Base-by-base conservation (phyloP, 2,329 filamentous ascomycete species). In the Trichoderma cornu-damae region DNA sequence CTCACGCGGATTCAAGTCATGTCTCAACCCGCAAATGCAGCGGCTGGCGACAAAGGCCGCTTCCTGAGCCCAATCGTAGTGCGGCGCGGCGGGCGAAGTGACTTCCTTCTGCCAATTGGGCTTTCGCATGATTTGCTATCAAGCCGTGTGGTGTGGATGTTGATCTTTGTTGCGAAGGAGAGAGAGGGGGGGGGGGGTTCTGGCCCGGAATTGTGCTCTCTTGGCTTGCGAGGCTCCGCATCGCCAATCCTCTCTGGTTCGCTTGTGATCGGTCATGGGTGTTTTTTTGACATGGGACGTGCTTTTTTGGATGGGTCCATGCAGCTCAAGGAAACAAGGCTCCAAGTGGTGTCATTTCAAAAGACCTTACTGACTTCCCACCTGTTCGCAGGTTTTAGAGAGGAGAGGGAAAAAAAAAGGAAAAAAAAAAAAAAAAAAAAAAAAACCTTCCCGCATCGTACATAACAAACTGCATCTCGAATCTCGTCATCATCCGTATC, bases 391-490 rank as follows among this genome's bases (percentile, higher is more conserved):
- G 64, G 64, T 49, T 48, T 64, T 64, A 64, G 65, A 65, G 64
- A 64, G 63, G 64, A 63, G 63, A 66, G 65, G 65, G 65, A 64
- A 65, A 66, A 65, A 63, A 62, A 63, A 66, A 66, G 65, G 65
- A 64, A 65, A 66, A 65, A 63, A 62, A 63, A 66, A 66, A 66
- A 66, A 64, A 65, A 66, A 66, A 66, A 66, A 66, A 64, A 65
- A 66, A 65, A 63, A 62, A 63, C 63, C 66, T 61, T 61, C 65
- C 62, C 69, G 65, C 67, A 68, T 68, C 61, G 63, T 60, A 58
- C 66, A 64, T 65, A 66, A 60, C 67, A 65, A 57, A 52, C 42
- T 48, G 47, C 20, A 47, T 12, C 42, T 51, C 56, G 37, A 50
- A 57, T n/a, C 47, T 40, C 46, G 58, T 52, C 54, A 38, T 30